Conservation (phyloP, 192 early-diverging fungal species). For the Entomortierella parvispora region DNA sequence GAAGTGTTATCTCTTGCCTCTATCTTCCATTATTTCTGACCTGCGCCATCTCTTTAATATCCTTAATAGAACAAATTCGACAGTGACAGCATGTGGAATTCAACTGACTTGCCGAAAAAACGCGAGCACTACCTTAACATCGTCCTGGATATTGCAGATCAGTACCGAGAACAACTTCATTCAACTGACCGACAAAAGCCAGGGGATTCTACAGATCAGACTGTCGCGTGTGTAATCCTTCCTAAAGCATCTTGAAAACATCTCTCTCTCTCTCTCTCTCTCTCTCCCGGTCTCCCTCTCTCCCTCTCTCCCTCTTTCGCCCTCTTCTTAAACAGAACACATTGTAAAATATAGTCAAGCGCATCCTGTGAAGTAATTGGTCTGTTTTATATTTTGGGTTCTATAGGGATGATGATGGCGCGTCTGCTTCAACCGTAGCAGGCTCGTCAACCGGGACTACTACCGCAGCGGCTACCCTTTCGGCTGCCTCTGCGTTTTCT, state of each 20-base stretch:
- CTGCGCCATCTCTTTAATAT: not conserved
- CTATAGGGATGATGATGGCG: too few species aligned
- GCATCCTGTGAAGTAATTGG: too few species aligned
- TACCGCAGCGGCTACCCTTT: not conserved
- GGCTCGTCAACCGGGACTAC: not conserved
- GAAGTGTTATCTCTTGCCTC: not conserved
- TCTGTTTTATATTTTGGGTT: too few species aligned
- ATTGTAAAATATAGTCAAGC: too few species aligned
- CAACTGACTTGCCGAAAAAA: constrained; percentile 13
- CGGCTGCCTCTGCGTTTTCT: not conserved
- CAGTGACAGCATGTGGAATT: constrained; percentile 9
- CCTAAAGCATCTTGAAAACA: too few species aligned
- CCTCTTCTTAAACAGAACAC: too few species aligned
- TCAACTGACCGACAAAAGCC: not conserved
- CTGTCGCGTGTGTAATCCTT: not conserved
- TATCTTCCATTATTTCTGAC: not conserved
- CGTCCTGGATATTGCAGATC: constrained; percentile 11
- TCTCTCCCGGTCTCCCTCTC: not conserved
- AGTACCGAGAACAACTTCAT: not conserved
- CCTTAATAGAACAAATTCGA: constrained; percentile 23
- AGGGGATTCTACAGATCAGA: not conserved
- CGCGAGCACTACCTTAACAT: constrained; percentile 27
- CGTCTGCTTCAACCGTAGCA: not conserved
- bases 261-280: too few species aligned
- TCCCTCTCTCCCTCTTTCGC: not conserved